phyloP scores from a whole-genome alignment of 768 basidiomycete genomes.

The Harrya chromipes region DNA sequence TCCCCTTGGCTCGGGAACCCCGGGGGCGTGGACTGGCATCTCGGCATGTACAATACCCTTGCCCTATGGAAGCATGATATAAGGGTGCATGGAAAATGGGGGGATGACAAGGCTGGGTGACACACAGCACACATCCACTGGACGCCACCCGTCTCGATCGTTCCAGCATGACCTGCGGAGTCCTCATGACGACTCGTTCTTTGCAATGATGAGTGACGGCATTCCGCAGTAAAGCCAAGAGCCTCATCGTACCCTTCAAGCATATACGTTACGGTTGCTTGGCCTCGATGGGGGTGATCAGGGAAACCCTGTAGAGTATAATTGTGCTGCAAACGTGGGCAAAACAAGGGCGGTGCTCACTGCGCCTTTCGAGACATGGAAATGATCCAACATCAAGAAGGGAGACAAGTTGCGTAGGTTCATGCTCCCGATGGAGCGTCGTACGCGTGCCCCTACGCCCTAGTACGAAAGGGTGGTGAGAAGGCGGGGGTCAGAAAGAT shows the following conservation, averaged over 20 bases:
- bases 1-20: constrained; percentile 70
- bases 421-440: constrained; percentile 80
- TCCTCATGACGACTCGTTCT: constrained; percentile 84
- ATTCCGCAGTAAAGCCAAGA: not conserved
- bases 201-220: constrained; percentile 16
- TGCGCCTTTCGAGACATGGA: constrained; percentile 65
- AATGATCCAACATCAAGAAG: constrained; percentile 89
- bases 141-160: constrained; percentile 76
- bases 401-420: constrained; percentile 79
- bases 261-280: constrained; percentile 89
- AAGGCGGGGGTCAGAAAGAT: not conserved
- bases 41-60: constrained; percentile 79
- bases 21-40: constrained; percentile 79
- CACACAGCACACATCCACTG: constrained; percentile 93
- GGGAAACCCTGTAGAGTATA: constrained; percentile 65
- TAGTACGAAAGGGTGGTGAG: constrained; percentile 23
- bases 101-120: constrained; percentile 3
- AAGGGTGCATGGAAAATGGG: not conserved
- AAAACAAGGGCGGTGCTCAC: constrained; percentile 38
- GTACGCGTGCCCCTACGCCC: constrained; percentile 81
- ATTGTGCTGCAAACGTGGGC: not conserved
- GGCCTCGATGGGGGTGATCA: constrained; percentile 91
- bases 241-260: constrained; percentile 61
- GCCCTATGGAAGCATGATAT: constrained; percentile 35
- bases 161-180: constrained; percentile 80